Base-by-base conservation (phyloP, 1,284 basidiomycete species). In the Leccinum solheimii region DNA sequence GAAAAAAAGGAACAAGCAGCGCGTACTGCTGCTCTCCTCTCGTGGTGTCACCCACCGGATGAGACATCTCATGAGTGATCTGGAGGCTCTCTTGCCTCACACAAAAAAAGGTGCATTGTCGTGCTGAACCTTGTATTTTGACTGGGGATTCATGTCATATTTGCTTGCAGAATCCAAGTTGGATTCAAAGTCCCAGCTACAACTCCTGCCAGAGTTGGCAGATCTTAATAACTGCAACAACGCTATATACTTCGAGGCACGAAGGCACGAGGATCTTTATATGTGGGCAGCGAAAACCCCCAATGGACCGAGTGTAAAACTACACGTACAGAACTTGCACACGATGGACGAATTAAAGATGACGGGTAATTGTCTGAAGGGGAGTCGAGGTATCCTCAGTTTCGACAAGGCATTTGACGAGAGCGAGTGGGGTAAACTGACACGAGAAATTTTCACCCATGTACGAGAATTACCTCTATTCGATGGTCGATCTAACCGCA, bases 311-410 rank as follows among this genome's bases (percentile, higher is more conserved):
- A 95, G 91, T 68, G 90, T 97, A 75, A 98, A 98, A 77, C 86
- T 98, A 81, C 97, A 98, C 73, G 95, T 98, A 21, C 95, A 98
- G 77, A 99, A 99, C 76, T 85, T 98, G 61, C 97, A 99, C 77
- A 99, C 97, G 48, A 99, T 99, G 97, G 97, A 99, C 79, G 97
- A 99, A 77, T 83, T 99, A 69, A 99, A 99, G 80, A 94, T 99
- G 96, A 98, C 96, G 3, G 97, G 97, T 26, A 99, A 99, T 77
- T 99, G 97, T 76, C 79, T 99, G 68, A 98, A 98, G 79, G 97
- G 97, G 14, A 94, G 91, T 68, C 82, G 97, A 59, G 97, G 96
- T 1, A 80, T 99, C 58, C 80, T 98, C 64, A 94, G 91, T 71
- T 99, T 99, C 75, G 96, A 98, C 78, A 86, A 90, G 67, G 86